Conservation (phyloP, 2,329 filamentous ascomycete genomes). For the Pseudogymnoascus sp. region DNA sequence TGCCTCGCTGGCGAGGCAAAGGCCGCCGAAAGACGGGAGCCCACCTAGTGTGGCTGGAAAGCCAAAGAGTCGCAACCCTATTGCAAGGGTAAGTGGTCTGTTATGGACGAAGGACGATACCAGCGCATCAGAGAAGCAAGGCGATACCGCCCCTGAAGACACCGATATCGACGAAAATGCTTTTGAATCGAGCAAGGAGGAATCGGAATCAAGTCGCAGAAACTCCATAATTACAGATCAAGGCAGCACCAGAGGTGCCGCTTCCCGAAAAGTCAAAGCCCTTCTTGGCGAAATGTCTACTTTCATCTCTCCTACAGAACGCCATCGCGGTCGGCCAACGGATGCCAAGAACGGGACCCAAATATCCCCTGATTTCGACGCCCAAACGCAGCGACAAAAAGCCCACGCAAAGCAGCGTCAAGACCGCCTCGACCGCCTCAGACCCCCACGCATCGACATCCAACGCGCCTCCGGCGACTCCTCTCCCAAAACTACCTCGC, state of each 20-base stretch:
- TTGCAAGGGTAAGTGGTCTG: conserved; percentile 52
- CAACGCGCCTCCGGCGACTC: conserved; percentile 28
- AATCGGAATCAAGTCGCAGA: conserved; percentile 17
- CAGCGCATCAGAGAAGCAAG: conserved; percentile 32
- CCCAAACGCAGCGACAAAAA: not conserved
- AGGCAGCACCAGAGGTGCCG: not conserved
- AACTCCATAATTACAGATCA: not conserved
- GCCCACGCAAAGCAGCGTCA: not conserved
- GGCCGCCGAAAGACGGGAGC: conserved; percentile 33
- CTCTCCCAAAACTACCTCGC: conserved; percentile 14
- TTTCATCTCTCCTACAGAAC: conserved; percentile 41
- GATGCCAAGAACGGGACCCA: conserved; percentile 18
- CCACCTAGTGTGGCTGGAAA: conserved; percentile 3
- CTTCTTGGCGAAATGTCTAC: conserved; percentile 33
- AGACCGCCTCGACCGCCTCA: conserved; percentile 27
- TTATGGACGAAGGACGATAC: conserved; percentile 49
- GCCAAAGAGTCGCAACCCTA: conserved; percentile 45
- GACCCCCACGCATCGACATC: conserved; percentile 41
- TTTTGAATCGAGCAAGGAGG: conserved; percentile 14
- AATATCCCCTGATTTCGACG: not conserved
- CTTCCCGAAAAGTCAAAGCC: conserved; percentile 7
- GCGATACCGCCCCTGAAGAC: conserved; percentile 39
- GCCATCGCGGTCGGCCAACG: conserved; percentile 26
- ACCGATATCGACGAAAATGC: conserved; percentile 35
- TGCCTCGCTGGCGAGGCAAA: conserved; percentile 20